Evolutionary conservation across 768 basidiomycete species (phyloP), one percentile per base, ranked within the genome.

Genomic region (Macrocybe gigantea): DNA sequence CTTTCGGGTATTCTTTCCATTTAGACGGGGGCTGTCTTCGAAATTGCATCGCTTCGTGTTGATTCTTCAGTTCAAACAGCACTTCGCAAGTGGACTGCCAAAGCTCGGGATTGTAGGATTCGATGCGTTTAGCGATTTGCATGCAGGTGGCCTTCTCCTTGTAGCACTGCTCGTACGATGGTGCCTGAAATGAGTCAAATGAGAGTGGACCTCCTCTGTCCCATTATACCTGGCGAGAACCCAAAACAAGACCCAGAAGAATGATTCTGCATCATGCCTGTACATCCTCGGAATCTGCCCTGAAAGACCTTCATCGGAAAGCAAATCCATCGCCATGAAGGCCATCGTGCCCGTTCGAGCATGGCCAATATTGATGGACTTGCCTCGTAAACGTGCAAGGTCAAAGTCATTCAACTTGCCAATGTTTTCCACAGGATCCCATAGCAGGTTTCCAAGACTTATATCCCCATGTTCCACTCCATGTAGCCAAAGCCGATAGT

Each of bases 321-420:
- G 52, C 12, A 68, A 47, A 9, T 61, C 58, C 2, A 64, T 29
- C 3, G 63, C 65, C 60, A 67, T 69, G 55, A 69, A 70, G 14
- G 63, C 57, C 5, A 64, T 38, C 11, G 57, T 63, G 4, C 64
- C 60, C 5, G 60, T 60, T 5, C 52, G 51, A 29, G 58, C 51
- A 11, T 41, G 47, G 6, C 54, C 54, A 22, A 22, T 22, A 38
- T 29, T 46, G 15, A 29, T 12, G 9, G 29, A 33, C n/a, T 29
- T 29, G 22, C 41, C 29, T 13, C 40, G 34, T 45, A 49, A 33
- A 46, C 42, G 45, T 33, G 58, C 48, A 29, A 66, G 51, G 51
- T 70, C 65, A 35, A 53, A 66, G 49, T 66, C 61, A 13, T 54
- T 60, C 30, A 70, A 45, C 11, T 67, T 49, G 2, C 62, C 63